Base-by-base conservation (phyloP, 2,329 filamentous ascomycete species). In the Hysterium pulicare region DNA sequence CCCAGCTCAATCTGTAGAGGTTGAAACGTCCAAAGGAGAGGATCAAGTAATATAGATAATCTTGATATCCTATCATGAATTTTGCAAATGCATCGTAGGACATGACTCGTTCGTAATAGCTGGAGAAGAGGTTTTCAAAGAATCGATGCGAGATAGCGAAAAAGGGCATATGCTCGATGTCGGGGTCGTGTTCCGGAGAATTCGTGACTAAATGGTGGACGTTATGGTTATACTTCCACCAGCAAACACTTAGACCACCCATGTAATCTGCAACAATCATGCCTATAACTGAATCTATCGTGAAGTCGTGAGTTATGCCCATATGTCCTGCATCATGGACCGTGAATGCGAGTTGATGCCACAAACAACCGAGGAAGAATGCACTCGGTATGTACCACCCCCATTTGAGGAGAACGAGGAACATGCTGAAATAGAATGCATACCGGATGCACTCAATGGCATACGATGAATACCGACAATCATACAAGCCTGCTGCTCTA, bases 181-280 rank as follows among this genome's bases (percentile, higher is more conserved):
- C 91, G 0, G 93, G 91, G 62, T 97, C 91, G 62, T 97, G 91
- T 66, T 96, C 93, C 11, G 90, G 87, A 33, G 86, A 86, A 66
- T 97, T 97, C 15, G 93, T 97, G 40, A 97, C 86, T 54, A 97
- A 90, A 61, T 97, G 91, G 63, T 97, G 91, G 7, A 96, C 90
- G 60, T 97, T 97, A 68, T 97, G 91, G 63, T 83, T 96, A 48
- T 82, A 79, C 70, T 97, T 97, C 91, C 93, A 98, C 93, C 93
- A 98, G 33, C 91, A 88, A 41, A 95, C 71, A 20, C 89, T 95
- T 24, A 98, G 70, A 0, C 93, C 93, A 28, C 93, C 93, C 16
- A 93, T 72, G 56, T 86, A 97, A 64, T 95, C 86, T 40, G 90
- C 90, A 57, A 96, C 86, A 50, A 95, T 71, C 59, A 97, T 95